Evolutionary conservation across 179 eudicot genomes (phyloP).

Genomic region (Beta lomatogona): DNA sequence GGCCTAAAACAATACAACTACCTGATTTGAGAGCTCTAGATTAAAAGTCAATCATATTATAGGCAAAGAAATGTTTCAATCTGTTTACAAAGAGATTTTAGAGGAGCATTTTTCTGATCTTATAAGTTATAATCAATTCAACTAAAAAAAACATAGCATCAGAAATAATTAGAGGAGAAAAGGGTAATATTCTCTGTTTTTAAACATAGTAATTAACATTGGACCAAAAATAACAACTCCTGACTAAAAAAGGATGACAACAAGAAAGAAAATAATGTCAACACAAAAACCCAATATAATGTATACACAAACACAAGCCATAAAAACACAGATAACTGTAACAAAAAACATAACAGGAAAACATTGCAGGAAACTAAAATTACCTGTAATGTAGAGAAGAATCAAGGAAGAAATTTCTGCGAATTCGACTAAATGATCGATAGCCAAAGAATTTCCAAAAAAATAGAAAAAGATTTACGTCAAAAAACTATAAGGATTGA

Average conservation of each 20-base stretch:
- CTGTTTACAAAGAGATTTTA: background rate
- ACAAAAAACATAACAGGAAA: background rate
- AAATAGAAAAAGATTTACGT: background rate
- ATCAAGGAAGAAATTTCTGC: background rate
- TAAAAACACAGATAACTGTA: background rate
- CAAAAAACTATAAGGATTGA: background rate
- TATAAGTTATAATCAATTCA: background rate
- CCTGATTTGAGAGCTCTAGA: background rate
- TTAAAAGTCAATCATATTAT: background rate
- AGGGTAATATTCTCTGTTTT: background rate
- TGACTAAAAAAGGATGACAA: too few relatives aligned
- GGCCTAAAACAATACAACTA: background rate
- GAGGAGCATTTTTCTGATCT: background rate
- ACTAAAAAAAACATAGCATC: background rate
- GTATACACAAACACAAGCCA: background rate
- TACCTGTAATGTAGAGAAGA: constrained; percentile 17
- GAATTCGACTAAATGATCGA: background rate
- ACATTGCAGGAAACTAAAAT: background rate
- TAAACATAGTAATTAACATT: background rate
- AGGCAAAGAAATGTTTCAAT: background rate
- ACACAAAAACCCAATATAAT: background rate
- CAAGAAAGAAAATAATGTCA: too few relatives aligned
- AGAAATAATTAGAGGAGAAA: background rate
- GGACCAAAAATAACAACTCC: background rate
- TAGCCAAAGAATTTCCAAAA: background rate